Evolutionary conservation across 768 basidiomycete species (phyloP), one percentile per base, ranked within the genome.

Genomic region (Naganishia vishniacii): DNA sequence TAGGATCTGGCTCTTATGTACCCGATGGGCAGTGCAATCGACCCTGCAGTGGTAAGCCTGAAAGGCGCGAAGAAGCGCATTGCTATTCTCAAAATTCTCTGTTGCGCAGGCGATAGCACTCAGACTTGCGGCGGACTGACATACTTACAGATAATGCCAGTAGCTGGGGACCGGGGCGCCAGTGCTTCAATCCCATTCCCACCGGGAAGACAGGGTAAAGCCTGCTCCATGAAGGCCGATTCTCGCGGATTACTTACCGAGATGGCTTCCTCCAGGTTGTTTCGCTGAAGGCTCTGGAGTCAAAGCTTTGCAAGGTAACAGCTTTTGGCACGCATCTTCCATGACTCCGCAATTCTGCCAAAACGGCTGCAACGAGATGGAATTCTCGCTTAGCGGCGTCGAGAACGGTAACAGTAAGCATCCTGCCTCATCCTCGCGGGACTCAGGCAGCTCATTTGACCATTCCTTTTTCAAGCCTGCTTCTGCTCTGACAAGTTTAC

Each of bases 51-150:
- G 53, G 53, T 56, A 6, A 40, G 37, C 59, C 62, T 8, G 42
- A 65, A 32, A 59, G 59, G 26, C 18, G 59, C 11, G 68, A 70
- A 15, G 48, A 58, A 5, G n/a, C n/a, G n/a, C n/a, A n/a, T n/a
- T 59, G 65, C 26, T 62, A 69, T 29, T 65, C 68, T 11, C 34
- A 60, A 29, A 53, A 53, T 18, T 64, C 56, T 41, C 72, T 70
- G 32, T 1, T 70, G 71, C 53, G 48, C 64, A 53, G 73, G 73
- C 42, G 71, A 74, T 66, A 65, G 46, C 11, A 40, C 68, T 12
- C 46, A 73, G 46, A 67, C 49, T 0, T 75, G 74, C 61, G 74
- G 74, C 60, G 69, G 66, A 41, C 23, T 56, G 20, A 56, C 53
- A 2, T 41, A 41, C 32, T 20, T 56, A 34, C 53, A 23, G 12